These are phyloP conservation scores for Saccharomycopsis javanensis DNA, from an alignment of 805 yeast genomes.

Conservation along the genomic window DNA sequence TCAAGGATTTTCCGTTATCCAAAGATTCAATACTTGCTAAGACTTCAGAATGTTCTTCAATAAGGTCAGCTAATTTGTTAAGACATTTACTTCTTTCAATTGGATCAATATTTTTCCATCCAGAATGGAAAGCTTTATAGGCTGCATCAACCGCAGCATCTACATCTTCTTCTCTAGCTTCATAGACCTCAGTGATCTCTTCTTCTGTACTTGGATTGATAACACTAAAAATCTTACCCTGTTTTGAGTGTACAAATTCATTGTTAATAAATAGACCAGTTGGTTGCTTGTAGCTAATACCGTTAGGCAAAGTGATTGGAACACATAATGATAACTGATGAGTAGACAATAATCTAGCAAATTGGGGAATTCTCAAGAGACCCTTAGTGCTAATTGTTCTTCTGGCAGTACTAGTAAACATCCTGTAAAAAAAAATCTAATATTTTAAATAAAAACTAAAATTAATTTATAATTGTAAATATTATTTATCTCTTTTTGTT, in stretches of 20 bases:
- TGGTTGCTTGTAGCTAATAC: constrained; percentile 65
- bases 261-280: constrained; percentile 75
- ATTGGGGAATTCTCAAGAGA: neutral
- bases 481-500: too few relatives aligned
- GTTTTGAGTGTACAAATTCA: constrained; percentile 55
- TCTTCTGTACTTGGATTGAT: constrained; percentile 69
- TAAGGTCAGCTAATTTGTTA: constrained; percentile 62
- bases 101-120: constrained; percentile 69
- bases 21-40: constrained; percentile 75
- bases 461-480: too few relatives aligned
- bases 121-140: constrained; percentile 54
- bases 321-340: constrained; percentile 33
- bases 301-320: constrained; percentile 60
- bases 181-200: constrained; percentile 56
- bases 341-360: constrained; percentile 19
- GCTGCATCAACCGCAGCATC: constrained; percentile 86
- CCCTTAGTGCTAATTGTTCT: neutral
- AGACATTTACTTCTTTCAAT: constrained; percentile 52
- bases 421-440: neutral
- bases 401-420: neutral
- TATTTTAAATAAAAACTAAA: neutral
- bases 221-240: constrained; percentile 50
- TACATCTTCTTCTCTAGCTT: constrained; percentile 68
- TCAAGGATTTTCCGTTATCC: constrained; percentile 82
- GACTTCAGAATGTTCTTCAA: constrained; percentile 62